Evolutionary conservation across 73 alveolate species (phyloP).

Genomic region (Paraurostyla sp.): DNA sequence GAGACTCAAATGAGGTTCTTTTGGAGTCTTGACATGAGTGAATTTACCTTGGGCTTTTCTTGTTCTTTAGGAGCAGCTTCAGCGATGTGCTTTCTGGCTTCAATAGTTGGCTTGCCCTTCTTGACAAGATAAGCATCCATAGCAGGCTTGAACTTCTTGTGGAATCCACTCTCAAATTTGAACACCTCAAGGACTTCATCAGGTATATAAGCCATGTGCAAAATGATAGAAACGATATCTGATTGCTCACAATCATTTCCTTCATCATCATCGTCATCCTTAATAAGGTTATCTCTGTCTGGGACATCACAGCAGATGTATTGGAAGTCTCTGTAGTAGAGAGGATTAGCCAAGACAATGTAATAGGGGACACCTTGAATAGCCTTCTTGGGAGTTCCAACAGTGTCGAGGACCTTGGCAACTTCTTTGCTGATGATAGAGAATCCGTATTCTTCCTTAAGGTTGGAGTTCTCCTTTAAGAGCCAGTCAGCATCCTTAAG

Average conservation of each 20-base stretch:
- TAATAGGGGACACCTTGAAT: conserved; percentile 41
- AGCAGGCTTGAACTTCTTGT: not conserved
- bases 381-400: conserved; percentile 9
- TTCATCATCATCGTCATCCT: conserved; percentile 25
- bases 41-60: no score
- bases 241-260: conserved; percentile 38
- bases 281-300: conserved; percentile 16
- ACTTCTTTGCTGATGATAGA: not conserved
- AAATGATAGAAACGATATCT: conserved; percentile 21
- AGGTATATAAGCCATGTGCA: conserved; percentile 13
- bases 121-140: not conserved
- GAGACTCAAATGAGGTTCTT: no score
- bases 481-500: conserved; percentile 10
- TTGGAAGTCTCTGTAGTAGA: conserved; percentile 44
- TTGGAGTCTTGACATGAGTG: no score
- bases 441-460: conserved; percentile 29
- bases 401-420: not conserved
- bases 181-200: not conserved
- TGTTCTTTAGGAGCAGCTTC: no score
- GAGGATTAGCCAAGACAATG: conserved; percentile 51
- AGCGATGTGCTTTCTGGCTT: not conserved
- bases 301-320: conserved; percentile 39
- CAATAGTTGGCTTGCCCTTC: not conserved
- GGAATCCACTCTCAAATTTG: conserved; percentile 34
- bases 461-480: not conserved